Evolutionary conservation across 805 yeast species (phyloP).

Genomic region (Yamadazyma phyllophila): DNA sequence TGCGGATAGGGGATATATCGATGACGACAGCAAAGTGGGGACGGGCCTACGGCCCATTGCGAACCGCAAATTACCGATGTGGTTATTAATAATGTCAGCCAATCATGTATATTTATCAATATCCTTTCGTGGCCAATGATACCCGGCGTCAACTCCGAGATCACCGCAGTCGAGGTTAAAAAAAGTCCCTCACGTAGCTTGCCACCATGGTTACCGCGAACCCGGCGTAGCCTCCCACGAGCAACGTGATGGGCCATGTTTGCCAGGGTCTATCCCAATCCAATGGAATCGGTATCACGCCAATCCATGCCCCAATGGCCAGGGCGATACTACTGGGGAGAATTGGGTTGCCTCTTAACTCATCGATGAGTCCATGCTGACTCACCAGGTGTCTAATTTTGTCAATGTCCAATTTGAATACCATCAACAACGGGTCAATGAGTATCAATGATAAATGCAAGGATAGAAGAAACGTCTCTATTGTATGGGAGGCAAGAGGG

Average conservation of each 20-base stretch:
- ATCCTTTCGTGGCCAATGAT: no score
- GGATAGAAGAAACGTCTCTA: slow-evolving; percentile 60
- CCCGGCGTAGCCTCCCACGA: slow-evolving; percentile 78
- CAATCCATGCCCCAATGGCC: slow-evolving; percentile 79
- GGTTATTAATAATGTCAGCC: neutral
- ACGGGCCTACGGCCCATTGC: neutral
- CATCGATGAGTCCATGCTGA: slow-evolving; percentile 19
- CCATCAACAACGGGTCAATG: slow-evolving; percentile 61
- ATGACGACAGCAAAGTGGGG: neutral
- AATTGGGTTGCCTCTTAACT: slow-evolving; percentile 25
- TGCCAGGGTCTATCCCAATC: slow-evolving; percentile 99
- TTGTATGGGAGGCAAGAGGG: slow-evolving; percentile 54
- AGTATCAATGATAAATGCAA: slow-evolving; percentile 59
- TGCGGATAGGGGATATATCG: neutral
- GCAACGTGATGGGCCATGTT: slow-evolving; percentile 86
- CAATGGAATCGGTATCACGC: slow-evolving; percentile 89
- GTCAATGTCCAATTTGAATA: slow-evolving; percentile 50
- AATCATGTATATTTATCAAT: no score
- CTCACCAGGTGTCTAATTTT: slow-evolving; percentile 24
- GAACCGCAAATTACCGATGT: neutral
- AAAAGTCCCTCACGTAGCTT: neutral
- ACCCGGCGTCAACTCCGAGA: neutral
- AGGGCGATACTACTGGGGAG: slow-evolving; percentile 26
- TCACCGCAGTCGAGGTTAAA: neutral
- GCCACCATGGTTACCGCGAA: slow-evolving; percentile 45